Percentiles rank a stretch among this genome's conserved stretches.
phyloP scores from a whole-genome alignment of 1,139 yeast genomes.

The Kluyveromyces sp. region DNA sequence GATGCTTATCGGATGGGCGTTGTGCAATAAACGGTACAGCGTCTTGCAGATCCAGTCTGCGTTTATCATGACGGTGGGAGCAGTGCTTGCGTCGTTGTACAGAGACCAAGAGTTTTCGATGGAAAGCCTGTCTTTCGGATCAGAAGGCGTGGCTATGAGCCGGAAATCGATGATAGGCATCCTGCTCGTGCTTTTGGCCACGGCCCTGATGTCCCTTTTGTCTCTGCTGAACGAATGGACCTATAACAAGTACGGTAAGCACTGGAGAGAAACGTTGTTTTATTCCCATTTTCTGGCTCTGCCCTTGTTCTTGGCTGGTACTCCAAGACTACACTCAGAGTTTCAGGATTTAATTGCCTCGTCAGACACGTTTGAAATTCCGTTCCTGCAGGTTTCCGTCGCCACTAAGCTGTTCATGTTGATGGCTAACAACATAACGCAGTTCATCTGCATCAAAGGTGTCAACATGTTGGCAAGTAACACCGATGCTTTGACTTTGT shows the following conservation, averaged over 20 bases:
- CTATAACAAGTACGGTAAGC: conserved; percentile 44
- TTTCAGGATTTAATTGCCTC: conserved; percentile 13
- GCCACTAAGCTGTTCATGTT: conserved; percentile 11
- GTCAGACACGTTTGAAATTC: conserved; percentile 9
- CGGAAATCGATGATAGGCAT: conserved; percentile 39
- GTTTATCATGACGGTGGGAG: conserved; percentile 48
- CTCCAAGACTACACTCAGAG: conserved; percentile 21
- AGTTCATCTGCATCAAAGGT: conserved; percentile 58
- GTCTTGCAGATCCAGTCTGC: conserved; percentile 38
- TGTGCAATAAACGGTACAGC: conserved; percentile 38
- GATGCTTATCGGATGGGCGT: conserved; percentile 47
- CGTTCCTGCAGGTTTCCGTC: conserved; percentile 5
- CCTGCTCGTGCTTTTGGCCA: conserved; percentile 39
- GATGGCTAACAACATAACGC: conserved; percentile 48
- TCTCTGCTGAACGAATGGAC: conserved; percentile 52
- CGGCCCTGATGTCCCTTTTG: conserved; percentile 46
- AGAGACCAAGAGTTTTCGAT: conserved; percentile 23
- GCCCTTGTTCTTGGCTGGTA: conserved; percentile 44
- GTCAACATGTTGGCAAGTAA: conserved; percentile 56
- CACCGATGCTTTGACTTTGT: conserved; percentile 54
- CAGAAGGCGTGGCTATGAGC: neutral
- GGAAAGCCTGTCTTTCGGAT: conserved; percentile 1
- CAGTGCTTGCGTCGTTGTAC: conserved; percentile 40
- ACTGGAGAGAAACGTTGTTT: conserved; percentile 61
- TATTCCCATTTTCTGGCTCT: conserved; percentile 53